Conservation (phyloP, 345 rosid species). For the Clausena lansium region DNA sequence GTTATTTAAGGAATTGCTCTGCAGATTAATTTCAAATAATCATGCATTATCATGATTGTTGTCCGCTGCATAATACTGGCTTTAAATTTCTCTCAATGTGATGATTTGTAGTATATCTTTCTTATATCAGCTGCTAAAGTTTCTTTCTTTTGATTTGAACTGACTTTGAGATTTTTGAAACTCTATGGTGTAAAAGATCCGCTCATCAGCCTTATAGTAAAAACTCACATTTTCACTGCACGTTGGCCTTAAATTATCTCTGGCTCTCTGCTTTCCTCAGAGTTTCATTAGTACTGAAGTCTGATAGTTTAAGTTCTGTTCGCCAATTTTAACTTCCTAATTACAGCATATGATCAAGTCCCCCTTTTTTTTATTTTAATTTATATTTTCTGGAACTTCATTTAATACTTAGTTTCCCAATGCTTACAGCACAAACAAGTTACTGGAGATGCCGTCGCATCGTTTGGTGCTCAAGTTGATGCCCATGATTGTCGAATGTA, state of each 20-base stretch:
- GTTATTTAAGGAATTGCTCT: background rate
- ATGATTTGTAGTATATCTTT: background rate
- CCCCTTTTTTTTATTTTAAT: background rate
- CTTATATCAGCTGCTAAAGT: background rate
- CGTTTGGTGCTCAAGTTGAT: slow-evolving; percentile 59
- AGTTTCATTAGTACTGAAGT: background rate
- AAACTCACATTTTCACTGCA: background rate
- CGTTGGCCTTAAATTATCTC: background rate
- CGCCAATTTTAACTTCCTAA: background rate
- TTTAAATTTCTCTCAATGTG: background rate
- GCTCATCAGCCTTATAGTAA: background rate
- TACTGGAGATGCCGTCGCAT: slow-evolving; percentile 43
- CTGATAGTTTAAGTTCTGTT: background rate
- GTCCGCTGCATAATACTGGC: background rate
- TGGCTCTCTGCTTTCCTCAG: background rate
- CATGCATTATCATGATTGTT: background rate
- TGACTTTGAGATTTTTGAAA: background rate
- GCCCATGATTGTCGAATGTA: slow-evolving; percentile 71
- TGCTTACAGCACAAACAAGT: slow-evolving; percentile 56
- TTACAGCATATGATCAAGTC: background rate
- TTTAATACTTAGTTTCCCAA: background rate
- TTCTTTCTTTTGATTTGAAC: background rate
- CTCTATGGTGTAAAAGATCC: background rate
- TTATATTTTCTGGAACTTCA: background rate
- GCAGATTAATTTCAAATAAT: background rate